Conservation (phyloP, 805 yeast species). For the Pichia pseudocactophila region DNA sequence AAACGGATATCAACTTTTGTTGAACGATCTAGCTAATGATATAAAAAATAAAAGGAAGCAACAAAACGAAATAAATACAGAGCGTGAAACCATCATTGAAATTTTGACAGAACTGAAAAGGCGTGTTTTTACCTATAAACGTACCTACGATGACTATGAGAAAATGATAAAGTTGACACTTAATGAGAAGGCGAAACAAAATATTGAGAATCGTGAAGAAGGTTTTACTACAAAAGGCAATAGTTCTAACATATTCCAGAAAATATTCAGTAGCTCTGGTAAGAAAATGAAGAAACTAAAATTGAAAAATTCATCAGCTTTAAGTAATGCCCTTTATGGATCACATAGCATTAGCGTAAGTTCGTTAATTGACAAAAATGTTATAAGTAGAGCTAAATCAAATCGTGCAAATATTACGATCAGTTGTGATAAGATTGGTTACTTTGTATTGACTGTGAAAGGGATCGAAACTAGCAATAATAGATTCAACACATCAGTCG, state of each 20-base stretch:
- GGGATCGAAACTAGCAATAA: conserved; percentile 30
- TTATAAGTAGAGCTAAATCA: not conserved
- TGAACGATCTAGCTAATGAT: conserved; percentile 79
- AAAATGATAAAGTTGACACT: conserved; percentile 3
- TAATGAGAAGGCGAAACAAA: not conserved
- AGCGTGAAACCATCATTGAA: conserved; percentile 32
- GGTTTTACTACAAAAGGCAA: conserved; percentile 32
- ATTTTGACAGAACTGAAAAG: conserved; percentile 36
- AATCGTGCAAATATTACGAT: conserved; percentile 65
- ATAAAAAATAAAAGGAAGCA: conserved; percentile 43
- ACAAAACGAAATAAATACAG: conserved; percentile 33
- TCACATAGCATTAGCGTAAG: not conserved
- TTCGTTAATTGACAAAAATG: conserved; percentile 8
- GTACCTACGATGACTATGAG: conserved; percentile 38
- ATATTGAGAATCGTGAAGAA: conserved; percentile 9
- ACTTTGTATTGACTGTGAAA: conserved; percentile 55
- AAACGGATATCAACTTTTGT: conserved; percentile 66
- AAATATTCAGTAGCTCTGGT: conserved; percentile 31
- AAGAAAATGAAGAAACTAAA: conserved; percentile 1
- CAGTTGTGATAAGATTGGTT: conserved; percentile 65
- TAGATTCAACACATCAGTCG: conserved; percentile 43
- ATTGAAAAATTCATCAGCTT: not conserved
- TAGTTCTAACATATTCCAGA: conserved; percentile 16
- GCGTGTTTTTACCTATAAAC: conserved; percentile 37
- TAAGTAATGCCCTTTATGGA: not conserved